Base-by-base conservation (phyloP, 2,329 filamentous ascomycete species). In the Myriangium duriaei region DNA sequence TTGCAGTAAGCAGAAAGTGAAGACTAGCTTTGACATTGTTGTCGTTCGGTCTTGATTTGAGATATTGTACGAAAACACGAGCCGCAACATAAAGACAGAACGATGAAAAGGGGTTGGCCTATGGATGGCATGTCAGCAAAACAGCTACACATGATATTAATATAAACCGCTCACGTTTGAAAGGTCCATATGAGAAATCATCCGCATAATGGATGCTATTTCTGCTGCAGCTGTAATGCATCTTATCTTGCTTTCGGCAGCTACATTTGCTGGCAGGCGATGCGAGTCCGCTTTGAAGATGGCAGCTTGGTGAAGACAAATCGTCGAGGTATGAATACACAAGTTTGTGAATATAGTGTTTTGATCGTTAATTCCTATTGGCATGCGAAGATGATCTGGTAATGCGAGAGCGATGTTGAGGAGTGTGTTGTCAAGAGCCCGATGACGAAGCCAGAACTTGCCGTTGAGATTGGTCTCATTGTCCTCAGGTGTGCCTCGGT, bases 231-330 rank as follows among this genome's bases (percentile, higher is more conserved):
- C 86, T 14, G 86, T 86, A 42, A 96, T 85, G 51, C 91, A 96
- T 44, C 91, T 74, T 11, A 91, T 75, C 58, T 94, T 95, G 58
- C 87, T 94, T 55, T 96, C 88, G 1, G 81, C 76, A 45, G 82
- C 79, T 32, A 95, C 79, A 12, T 80, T 78, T 1, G 72, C 65
- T 1, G 84, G 78, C 43, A 95, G 64, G 37, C 76, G 74, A 58
- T 94, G 81, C 61, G 86, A 91, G 51, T 96, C 88, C 0, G 87
- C 86, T 56, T 95, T 96, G 69, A 88, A 95, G 13, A 98, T 96
- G 16, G 91, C 91, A 2, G 88, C 91, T 62, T 98, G 91, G 53
- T 98, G 91, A n/a, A 98, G 66, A 57, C 88, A 96, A 38, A 98
- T 96, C 1, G 85, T 86, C 1, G 87, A 93, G 0, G 91, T 94